phyloP scores from a whole-genome alignment of 129 eudicot species.

The Ambrosia trifida region DNA sequence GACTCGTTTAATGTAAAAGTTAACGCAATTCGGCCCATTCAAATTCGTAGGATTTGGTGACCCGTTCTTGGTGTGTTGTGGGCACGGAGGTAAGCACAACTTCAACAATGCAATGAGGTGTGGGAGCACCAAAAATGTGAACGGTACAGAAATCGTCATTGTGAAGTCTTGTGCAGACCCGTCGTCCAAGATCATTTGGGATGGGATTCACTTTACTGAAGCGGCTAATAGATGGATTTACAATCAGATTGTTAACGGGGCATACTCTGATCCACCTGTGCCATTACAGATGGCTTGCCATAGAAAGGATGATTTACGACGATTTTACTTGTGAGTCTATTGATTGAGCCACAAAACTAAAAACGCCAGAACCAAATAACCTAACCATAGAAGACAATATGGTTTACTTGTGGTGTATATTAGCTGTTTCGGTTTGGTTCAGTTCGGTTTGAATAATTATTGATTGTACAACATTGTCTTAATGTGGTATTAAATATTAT shows the following conservation, averaged over 20 bases:
- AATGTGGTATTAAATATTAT: too few species aligned
- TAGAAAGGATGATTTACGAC: constrained; percentile 1
- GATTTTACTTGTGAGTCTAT: not conserved
- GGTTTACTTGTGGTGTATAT: not conserved
- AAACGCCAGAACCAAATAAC: not conserved
- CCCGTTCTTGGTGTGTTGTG: constrained; percentile 75
- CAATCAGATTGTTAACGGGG: constrained; percentile 52
- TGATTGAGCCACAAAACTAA: not conserved
- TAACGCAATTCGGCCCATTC: not conserved
- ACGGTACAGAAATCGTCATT: constrained; percentile 46
- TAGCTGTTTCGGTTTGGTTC: not conserved
- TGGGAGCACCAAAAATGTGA: constrained; percentile 46
- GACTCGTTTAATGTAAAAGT: not conserved
- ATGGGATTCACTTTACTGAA: constrained; percentile 78
- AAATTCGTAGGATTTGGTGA: constrained; percentile 68
- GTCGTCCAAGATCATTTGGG: constrained; percentile 53
- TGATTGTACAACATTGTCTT: too few species aligned
- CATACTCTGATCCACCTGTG: constrained; percentile 70
- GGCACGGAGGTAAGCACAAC: constrained; percentile 79
- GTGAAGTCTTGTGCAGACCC: constrained; percentile 63
- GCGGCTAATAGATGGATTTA: constrained; percentile 81
- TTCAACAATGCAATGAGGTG: constrained; percentile 56
- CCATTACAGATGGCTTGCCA: constrained; percentile 54
- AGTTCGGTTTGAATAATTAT: not conserved
- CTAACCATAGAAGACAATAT: not conserved